These are phyloP conservation scores for Sarcocystis neurona DNA, from an alignment of 169 alveolate species.

Conservation along the genomic window DNA sequence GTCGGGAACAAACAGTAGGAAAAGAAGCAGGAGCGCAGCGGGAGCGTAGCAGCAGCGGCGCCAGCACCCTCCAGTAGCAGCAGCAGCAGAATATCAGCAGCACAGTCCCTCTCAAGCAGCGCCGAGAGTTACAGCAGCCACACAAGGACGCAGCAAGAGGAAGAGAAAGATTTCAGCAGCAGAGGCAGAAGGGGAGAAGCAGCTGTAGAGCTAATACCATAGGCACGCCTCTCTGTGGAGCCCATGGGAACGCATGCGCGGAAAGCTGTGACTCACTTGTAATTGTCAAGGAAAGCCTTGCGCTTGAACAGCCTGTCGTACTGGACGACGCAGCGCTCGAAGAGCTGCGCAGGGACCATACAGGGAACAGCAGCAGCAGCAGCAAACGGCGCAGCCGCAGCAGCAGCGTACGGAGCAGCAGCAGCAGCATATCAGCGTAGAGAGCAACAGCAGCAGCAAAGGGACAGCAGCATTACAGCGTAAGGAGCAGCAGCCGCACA, in stretches of 20 bases:
- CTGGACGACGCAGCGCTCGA: conserved; percentile 88
- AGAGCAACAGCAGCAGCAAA: not conserved
- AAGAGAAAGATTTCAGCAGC: no score
- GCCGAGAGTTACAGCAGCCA: conserved; percentile 68
- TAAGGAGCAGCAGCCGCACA: conserved; percentile 35
- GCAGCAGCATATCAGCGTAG: not conserved
- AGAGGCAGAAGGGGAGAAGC: not conserved
- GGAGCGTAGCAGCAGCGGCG: no score
- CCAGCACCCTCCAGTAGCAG: no score
- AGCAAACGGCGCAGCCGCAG: not conserved
- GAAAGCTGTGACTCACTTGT: conserved; percentile 62
- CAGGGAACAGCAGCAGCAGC: conserved; percentile 43
- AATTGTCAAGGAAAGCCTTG: conserved; percentile 97
- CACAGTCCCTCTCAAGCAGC: not conserved
- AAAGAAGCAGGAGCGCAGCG: no score
- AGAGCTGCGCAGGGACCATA: conserved; percentile 59
- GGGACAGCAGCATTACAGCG: conserved; percentile 23
- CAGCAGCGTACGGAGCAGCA: no score
- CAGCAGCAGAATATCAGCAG: not conserved
- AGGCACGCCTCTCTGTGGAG: no score
- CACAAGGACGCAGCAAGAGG: no score
- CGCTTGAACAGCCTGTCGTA: conserved; percentile 92
- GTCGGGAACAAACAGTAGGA: no score
- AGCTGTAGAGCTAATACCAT: not conserved
- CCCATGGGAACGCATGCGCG: no score